Conservation (phyloP, 2,329 filamentous ascomycete genomes). For the Keithomyces neogunnii region DNA sequence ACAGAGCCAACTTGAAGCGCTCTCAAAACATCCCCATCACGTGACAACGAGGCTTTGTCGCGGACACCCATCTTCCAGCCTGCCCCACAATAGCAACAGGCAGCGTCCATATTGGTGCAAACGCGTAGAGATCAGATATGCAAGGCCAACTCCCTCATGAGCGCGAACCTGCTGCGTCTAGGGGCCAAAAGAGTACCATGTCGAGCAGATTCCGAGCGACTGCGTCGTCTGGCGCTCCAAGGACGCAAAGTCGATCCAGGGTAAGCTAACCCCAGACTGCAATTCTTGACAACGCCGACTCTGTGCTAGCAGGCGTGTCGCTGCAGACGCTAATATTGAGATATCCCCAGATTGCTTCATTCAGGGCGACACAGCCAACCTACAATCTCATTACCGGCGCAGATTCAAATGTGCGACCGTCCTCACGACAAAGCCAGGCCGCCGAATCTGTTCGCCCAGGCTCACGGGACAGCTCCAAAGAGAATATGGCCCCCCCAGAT, state of each 20-base stretch:
- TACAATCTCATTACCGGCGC: conserved; percentile 53
- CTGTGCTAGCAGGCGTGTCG: too few species aligned
- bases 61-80: background rate
- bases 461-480: conserved; percentile 52
- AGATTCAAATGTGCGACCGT: conserved; percentile 29
- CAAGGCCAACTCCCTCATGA: conserved; percentile 23
- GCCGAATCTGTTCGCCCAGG: conserved; percentile 34
- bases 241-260: conserved; percentile 29
- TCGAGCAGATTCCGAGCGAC: conserved; percentile 26
- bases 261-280: conserved; percentile 19
- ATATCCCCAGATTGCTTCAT: conserved; percentile 30
- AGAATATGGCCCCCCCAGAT: conserved; percentile 50
- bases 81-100: background rate
- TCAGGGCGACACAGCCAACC: conserved; percentile 44
- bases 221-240: conserved; percentile 24
- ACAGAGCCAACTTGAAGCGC: too few species aligned
- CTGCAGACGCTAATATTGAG: too few species aligned
- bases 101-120: background rate
- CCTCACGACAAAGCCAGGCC: conserved; percentile 31
- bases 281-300: too few species aligned
- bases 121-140: conserved; percentile 17
- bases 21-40: background rate
- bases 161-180: conserved; percentile 18
- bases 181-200: conserved; percentile 20
- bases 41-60: conserved; percentile 2